Evolutionary conservation across 441 rosid genomes (phyloP).

Genomic region (Codiaeum variegatum): DNA sequence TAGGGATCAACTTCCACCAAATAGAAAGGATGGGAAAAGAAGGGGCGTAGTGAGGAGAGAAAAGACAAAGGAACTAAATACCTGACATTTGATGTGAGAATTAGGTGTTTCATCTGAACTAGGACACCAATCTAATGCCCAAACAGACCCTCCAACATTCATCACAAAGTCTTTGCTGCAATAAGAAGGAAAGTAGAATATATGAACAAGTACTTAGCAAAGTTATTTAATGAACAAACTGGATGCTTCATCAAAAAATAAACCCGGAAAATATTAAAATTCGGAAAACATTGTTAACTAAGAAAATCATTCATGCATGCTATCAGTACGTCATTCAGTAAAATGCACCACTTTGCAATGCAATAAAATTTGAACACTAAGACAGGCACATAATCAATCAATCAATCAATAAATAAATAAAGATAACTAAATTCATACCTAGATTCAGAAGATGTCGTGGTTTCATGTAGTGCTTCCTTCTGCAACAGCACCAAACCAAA

Average conservation of each 20-base stretch:
- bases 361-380: background rate
- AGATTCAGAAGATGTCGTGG: conserved; percentile 28
- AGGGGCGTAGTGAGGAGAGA: background rate
- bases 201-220: conserved; percentile 8
- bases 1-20: background rate
- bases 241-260: background rate
- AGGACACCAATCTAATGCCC: conserved; percentile 97
- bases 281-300: background rate
- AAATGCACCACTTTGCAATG: background rate
- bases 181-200: conserved; percentile 16
- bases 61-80: conserved; percentile 25
- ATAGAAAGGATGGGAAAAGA: background rate
- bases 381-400: background rate
- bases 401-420: background rate
- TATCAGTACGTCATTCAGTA: background rate
- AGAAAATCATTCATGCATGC: background rate
- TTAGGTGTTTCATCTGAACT: conserved; percentile 44
- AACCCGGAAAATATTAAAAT: background rate
- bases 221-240: background rate
- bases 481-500: conserved; percentile 23
- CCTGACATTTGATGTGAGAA: conserved; percentile 62
- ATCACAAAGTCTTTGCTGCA: conserved; percentile 81
- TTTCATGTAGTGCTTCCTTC: conserved; percentile 27
- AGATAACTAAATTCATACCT: conserved; percentile 34
- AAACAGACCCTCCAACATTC: conserved; percentile 85